Evolutionary conservation across 345 rosid species (phyloP), one percentile per base, ranked within the genome.

Genomic region (Lepidium africanum): DNA sequence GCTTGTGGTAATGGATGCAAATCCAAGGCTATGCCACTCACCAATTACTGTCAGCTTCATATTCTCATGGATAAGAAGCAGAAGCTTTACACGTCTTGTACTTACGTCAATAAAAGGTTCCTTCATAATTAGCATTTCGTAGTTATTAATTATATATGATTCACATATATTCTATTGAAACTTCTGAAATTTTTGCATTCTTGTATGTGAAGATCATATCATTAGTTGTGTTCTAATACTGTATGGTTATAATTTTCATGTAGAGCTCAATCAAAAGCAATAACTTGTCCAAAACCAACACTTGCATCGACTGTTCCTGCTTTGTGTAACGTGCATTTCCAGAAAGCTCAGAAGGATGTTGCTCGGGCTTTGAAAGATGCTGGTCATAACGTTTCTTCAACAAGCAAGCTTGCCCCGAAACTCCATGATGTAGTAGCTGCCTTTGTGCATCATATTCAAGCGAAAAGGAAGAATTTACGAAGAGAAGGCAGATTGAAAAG

Each of bases 1-100:
- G 91, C 82, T 61, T 82, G 72, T 83, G 77, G 77, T 35, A 73
- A 61, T 14, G 96, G 97, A 2, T 81, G 95, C 76, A 90, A 88
- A 69, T 62, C 82, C 19, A 90, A 87, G 72, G 87, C 97, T 10
- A 94, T 90, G 97, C 83, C 97, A 14, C 77, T 93, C 68, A 84
- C 92, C 7, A 85, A 83, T 23, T 93, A 85, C 71, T 93, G 99
- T 63, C 88, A 81, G 74, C 85, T 86, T 38, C 99, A 94, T 76
- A 94, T 90, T 36, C 82, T 94, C 25, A 81, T 83, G 10, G 99
- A 94, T 85, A 61, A 87, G 25, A 90, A 87, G 58, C 96, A 94
- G 88, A 87, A 81, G 87, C 91, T 94, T 39, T 94, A 94, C 84
- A 90, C 81, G 78, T 81, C 92, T 62, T 93, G 99, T 65, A 75